These are phyloP conservation scores for Neurospora sp. DNA, from an alignment of 495 filamentous ascomycete species.

Conservation along the genomic window DNA sequence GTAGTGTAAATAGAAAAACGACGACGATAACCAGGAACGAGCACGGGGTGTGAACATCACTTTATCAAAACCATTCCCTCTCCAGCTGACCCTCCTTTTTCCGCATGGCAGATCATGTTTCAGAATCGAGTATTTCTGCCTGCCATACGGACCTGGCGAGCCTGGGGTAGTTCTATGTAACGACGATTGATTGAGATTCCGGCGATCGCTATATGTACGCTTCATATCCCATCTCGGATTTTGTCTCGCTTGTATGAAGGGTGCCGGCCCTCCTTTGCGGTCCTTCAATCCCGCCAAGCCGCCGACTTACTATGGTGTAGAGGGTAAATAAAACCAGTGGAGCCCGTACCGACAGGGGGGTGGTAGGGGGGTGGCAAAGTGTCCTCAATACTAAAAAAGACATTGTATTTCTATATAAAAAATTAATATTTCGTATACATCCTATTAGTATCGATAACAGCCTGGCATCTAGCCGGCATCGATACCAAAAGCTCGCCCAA, in stretches of 20 bases:
- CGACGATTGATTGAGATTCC: background rate
- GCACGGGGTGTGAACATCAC: background rate
- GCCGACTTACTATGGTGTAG: background rate
- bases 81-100: background rate
- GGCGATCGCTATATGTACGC: background rate
- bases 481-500: too few species aligned
- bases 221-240: background rate
- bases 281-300: background rate
- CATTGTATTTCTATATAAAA: too few species aligned
- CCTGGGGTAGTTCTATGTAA: background rate
- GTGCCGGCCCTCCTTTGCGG: background rate
- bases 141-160: background rate
- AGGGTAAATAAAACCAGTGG: too few species aligned
- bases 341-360: too few species aligned
- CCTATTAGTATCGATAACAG: too few species aligned
- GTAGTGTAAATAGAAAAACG: background rate
- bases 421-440: too few species aligned
- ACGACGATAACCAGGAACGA: background rate
- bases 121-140: background rate
- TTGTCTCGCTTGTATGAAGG: background rate
- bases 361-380: too few species aligned
- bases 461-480: too few species aligned
- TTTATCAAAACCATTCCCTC: background rate
- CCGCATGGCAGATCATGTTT: background rate
- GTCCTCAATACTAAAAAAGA: too few species aligned